Base-by-base conservation (phyloP, 129 eudicot species). In the Gnaphalium uliginosum region DNA sequence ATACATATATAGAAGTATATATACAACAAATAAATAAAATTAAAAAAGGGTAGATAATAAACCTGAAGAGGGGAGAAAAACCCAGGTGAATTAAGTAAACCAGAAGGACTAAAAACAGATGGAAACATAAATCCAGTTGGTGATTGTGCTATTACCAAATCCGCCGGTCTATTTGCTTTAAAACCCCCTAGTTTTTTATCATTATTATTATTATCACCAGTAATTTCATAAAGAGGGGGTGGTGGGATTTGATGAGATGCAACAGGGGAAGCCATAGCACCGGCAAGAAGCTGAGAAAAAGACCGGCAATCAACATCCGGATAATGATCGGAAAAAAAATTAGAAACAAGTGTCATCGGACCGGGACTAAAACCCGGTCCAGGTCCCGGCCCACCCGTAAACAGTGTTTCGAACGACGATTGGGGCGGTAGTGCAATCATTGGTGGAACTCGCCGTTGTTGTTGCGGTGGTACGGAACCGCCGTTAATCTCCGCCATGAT, bases 231-330 rank as follows among this genome's bases (percentile, higher is more conserved):
- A 0, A 62, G 1, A 8, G 74, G 19, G 11, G 61, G 26, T 4
- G 81, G 62, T 8, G 78, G 56, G 71, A 68, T 68, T 54, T 77
- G 81, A 39, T 77, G 74, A 21, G 84, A 67, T 17, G 72, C 81
- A 58, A 9, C 64, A 17, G 96, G 93, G 35, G 98, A 89, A 32
- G 93, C 88, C 91, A 89, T 87, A 15, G 98, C 96, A 18, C 97
- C 97, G 48, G 94, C 92, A 21, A 93, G 91, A 25, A 93, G 96
- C 89, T 93, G 96, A 48, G 98, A 93, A 80, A 93, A 93, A 11
- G 98, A 93, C 35, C 92, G 79, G 65, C 48, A 71, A 68, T 86
- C 89, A 19, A 84, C 73, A 53, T 89, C 89, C 0, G 88, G 77
- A 24, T 48, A 76, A 69, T 86, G 84, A 58, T 88, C 91, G 57